Base-by-base conservation (phyloP, 306 rosid genomes). In the Cucurbita moschata region DNA sequence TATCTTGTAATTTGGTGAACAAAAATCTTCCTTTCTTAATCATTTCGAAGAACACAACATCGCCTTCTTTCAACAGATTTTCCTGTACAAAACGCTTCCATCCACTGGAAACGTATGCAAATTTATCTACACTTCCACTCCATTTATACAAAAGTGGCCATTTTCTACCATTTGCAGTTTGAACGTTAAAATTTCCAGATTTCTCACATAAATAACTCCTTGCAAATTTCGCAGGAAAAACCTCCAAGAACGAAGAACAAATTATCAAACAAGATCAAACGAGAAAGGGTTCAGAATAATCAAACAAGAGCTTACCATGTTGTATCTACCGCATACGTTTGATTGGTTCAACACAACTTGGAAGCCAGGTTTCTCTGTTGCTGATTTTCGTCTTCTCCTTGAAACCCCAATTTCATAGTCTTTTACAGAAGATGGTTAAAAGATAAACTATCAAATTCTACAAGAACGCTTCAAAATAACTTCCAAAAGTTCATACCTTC, bases 21-120 rank as follows among this genome's bases (percentile, higher is more conserved):
- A 23, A 9, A 70, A 79, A 42, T 30, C 30, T 8, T 23, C 14
- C 49, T 6, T 18, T 15, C 4, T 68, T 11, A 4, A 67, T 75
- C 38, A 77, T 26, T 46, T 60, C 62, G 46, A 82, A 82, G 1
- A 73, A 66, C 21, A 81, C 75, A n/a, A 80, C 46, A 73, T 77
- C 79, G 1, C 81, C 86, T 1, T n/a, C 19, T 77, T 74, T 57
- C 75, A 73, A 76, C 2, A 23, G 10, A 73, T 77, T 79, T 12
- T 73, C 81, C 44, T 30, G 8, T 4, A 26, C 72, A 77, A 88
- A 85, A 19, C 1, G 15, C n/a, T 9, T 70, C 90, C 90, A 88
- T 21, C 88, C 87, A 47, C 19, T 0, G n/a, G 6, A 43, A 63
- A 73, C n/a, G 3, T 19, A 67, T 0, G 56, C 73, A 44, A 6